phyloP scores from a whole-genome alignment of 2,329 filamentous ascomycete genomes.

The Coniosporium tulheliwenetii region DNA sequence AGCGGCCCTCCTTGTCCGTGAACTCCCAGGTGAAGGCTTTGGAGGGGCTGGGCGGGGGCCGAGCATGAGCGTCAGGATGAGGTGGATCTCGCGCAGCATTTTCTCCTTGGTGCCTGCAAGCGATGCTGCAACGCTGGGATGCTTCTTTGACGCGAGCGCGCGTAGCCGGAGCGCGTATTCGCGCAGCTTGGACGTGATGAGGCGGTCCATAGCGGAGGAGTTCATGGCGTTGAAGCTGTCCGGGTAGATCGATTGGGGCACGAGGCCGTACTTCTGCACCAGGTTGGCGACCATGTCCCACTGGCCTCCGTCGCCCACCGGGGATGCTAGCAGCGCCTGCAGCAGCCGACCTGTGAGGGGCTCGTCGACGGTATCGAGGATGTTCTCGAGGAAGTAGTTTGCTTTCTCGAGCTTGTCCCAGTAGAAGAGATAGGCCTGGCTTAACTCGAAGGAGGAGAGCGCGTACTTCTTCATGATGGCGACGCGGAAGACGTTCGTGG shows the following conservation, averaged over 20 bases:
- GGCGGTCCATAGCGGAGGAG: slow-evolving; percentile 51
- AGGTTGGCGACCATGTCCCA: slow-evolving; percentile 89
- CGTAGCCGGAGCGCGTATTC: slow-evolving; percentile 65
- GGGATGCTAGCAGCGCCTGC: slow-evolving; percentile 49
- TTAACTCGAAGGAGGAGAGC: slow-evolving; percentile 68
- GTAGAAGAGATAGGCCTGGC: slow-evolving; percentile 77
- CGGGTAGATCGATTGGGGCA: slow-evolving; percentile 67
- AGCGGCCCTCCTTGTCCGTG: slow-evolving; percentile 50
- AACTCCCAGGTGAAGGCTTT: slow-evolving; percentile 69
- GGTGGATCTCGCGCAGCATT: slow-evolving; percentile 68
- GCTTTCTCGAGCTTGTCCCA: slow-evolving; percentile 90
- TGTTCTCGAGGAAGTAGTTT: slow-evolving; percentile 77
- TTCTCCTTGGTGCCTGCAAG: slow-evolving; percentile 44
- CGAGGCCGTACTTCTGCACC: slow-evolving; percentile 75
- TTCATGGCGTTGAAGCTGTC: slow-evolving; percentile 67
- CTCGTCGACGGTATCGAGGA: slow-evolving; percentile 57
- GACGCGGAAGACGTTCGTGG: slow-evolving; percentile 84
- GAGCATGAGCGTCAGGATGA: slow-evolving; percentile 67
- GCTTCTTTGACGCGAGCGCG: slow-evolving; percentile 26
- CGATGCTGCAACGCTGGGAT: slow-evolving; percentile 19
- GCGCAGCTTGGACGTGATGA: slow-evolving; percentile 75
- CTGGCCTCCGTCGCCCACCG: slow-evolving; percentile 70
- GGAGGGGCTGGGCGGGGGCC: slow-evolving; percentile 56
- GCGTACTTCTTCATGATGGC: slow-evolving; percentile 73
- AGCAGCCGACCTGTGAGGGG: slow-evolving; percentile 60